phyloP scores from a whole-genome alignment of 176 grass and related monocot species.

The Aegilops speltoides region DNA sequence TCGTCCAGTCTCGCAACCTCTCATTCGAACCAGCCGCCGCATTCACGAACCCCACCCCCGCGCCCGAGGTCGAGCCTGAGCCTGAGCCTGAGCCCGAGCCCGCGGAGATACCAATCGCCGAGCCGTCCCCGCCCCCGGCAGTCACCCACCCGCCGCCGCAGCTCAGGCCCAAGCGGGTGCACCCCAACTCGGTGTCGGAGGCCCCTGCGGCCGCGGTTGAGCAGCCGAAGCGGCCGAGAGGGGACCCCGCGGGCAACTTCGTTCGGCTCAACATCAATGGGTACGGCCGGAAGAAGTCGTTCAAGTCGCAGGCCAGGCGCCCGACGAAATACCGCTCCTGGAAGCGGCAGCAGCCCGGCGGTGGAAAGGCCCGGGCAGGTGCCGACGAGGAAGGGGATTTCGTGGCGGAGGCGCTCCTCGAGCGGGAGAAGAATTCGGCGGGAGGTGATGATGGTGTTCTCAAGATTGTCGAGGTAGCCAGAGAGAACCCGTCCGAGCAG shows the following conservation, averaged over 20 bases:
- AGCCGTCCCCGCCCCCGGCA: neutral
- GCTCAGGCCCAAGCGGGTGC: slow-evolving; percentile 55
- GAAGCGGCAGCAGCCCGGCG: slow-evolving; percentile 38
- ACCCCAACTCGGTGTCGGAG: slow-evolving; percentile 68
- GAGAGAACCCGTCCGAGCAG: slow-evolving; percentile 57
- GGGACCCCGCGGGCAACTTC: slow-evolving; percentile 68
- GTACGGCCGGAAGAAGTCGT: slow-evolving; percentile 61
- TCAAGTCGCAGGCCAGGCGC: slow-evolving; percentile 58
- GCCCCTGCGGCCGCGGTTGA: slow-evolving; percentile 17
- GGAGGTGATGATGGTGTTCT: slow-evolving; percentile 30
- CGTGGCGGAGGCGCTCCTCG: slow-evolving; percentile 33
- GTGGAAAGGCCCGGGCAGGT: slow-evolving; percentile 1
- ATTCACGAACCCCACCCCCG: slow-evolving; percentile 9
- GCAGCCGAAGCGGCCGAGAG: slow-evolving; percentile 54
- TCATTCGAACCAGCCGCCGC: slow-evolving; percentile 53
- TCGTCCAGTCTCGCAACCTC: slow-evolving; percentile 70
- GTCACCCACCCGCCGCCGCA: slow-evolving; percentile 25
- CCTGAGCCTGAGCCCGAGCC: neutral
- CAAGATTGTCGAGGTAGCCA: slow-evolving; percentile 40
- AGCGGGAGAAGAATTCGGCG: slow-evolving; percentile 43
- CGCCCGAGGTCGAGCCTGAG: neutral
- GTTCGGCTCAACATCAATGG: slow-evolving; percentile 94
- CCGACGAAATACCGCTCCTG: slow-evolving; percentile 47
- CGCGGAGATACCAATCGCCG: neutral
- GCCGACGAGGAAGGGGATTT: slow-evolving; percentile 50